A percentile compares a stretch with the other conserved stretches of the same genome.
Evolutionary conservation across 345 rosid genomes (phyloP).

Genomic region (Mercurialis annua): DNA sequence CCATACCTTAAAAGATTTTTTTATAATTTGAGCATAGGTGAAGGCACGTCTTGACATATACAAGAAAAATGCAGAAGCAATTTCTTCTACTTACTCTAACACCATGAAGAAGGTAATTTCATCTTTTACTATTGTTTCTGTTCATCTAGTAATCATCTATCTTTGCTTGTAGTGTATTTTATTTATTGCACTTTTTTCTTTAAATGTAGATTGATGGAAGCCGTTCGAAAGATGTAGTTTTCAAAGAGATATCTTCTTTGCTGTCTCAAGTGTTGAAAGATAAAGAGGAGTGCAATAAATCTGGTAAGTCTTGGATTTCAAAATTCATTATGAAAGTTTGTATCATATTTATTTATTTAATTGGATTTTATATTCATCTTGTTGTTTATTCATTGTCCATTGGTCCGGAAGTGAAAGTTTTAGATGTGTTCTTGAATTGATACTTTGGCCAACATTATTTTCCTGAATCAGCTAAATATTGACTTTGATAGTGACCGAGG

Average conservation of each 20-base stretch:
- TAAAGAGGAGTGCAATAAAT: constrained; percentile 28
- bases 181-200: constrained; percentile 9
- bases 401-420: neutral
- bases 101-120: constrained; percentile 55
- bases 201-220: constrained; percentile 71
- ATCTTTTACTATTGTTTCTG: neutral
- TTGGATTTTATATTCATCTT: neutral
- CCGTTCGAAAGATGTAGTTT: constrained; percentile 63
- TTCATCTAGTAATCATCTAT: neutral
- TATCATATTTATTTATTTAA: neutral
- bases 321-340: constrained; percentile 8
- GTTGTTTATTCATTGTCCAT: neutral
- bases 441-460: neutral
- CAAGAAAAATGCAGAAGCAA: constrained; percentile 69
- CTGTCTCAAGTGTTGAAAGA: constrained; percentile 49
- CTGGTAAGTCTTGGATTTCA: constrained; percentile 34
- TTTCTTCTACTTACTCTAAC: constrained; percentile 54
- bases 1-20: constrained; percentile 12
- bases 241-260: constrained; percentile 54
- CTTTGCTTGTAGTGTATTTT: constrained; percentile 8
- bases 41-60: constrained; percentile 76
- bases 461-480: neutral
- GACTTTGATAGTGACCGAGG: neutral
- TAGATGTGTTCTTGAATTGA: neutral
- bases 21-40: constrained; percentile 37